Base-by-base conservation (phyloP, 306 rosid species). In the Quercus berberidifolia region DNA sequence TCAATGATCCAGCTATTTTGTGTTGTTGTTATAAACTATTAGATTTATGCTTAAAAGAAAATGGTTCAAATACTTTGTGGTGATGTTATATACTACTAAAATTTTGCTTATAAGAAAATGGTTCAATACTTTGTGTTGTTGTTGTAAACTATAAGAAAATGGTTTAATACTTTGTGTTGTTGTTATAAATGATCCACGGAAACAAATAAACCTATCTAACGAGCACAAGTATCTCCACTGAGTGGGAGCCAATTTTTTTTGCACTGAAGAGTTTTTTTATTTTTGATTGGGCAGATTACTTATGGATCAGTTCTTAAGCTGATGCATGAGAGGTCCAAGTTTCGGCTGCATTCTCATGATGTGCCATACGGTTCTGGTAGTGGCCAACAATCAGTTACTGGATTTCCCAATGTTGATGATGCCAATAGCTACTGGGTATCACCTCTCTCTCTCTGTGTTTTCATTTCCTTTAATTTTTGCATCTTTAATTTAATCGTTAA, bases 321-420 rank as follows among this genome's bases (percentile, higher is more conserved):
- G 58, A 91, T 88, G 99, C 99, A 96, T 49, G 99, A 96, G 91
- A 93, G 60, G 82, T 87, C 96, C 75, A 96, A 92, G 74, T 85
- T 86, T 64, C 93, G 99, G 76, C 80, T 96, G 91, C 99, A 96
- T 84, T 96, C 98, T 21, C 99, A 96, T 58, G 99, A 96, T 33
- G 98, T 96, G 58, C 99, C 99, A 0, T 96, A 96, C 75, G 99
- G 99, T 80, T 96, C 99, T 78, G 99, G 99, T 3, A 96, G 99
- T 80, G 99, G 99, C n/a, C 99, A 96, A 76, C 98, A 96, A 82
- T 96, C 99, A 0, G 96, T 96, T 65, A 96, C 99, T 26, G 97
- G 99, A 18, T 96, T 89, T 81, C 97, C 94, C 13, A 83, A 31
- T 35, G 94, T 96, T 19, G 98, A 96, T 14, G 99, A 96, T 89